Percentiles rank a stretch among this genome's conserved stretches.
phyloP scores from a whole-genome alignment of 306 rosid genomes.

The Vigna unguiculata region DNA sequence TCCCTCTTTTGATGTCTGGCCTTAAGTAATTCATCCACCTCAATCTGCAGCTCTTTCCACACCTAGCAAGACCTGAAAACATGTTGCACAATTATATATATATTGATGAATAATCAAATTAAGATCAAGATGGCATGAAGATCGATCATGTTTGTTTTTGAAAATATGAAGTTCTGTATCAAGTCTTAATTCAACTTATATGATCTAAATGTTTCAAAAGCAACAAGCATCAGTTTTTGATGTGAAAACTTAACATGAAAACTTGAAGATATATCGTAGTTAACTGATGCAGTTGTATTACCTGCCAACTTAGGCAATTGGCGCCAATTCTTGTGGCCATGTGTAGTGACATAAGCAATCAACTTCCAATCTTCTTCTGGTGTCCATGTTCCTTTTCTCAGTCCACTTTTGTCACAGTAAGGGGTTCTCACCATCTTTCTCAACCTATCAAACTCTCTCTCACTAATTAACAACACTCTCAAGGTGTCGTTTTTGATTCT shows the following conservation, averaged over 20 bases:
- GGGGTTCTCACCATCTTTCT: slow-evolving; percentile 68
- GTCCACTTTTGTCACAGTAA: slow-evolving; percentile 56
- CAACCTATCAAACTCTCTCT: not conserved
- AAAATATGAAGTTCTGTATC: too few species aligned
- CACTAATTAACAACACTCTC: not conserved
- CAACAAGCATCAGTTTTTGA: not conserved
- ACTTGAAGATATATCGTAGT: not conserved
- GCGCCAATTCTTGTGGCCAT: slow-evolving; percentile 82
- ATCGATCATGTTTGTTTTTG: not conserved
- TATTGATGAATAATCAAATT: too few species aligned
- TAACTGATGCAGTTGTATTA: slow-evolving; percentile 16
- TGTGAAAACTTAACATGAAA: not conserved
- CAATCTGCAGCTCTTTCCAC: slow-evolving; percentile 51
- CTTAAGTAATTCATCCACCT: slow-evolving; percentile 47
- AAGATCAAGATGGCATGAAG: not conserved
- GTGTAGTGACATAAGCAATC: slow-evolving; percentile 58
- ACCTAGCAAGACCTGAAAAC: slow-evolving; percentile 44
- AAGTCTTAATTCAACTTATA: too few species aligned
- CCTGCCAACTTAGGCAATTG: slow-evolving; percentile 77
- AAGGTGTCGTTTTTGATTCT: not conserved
- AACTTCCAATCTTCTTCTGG: slow-evolving; percentile 72
- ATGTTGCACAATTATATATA: not conserved
- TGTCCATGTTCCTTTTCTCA: slow-evolving; percentile 75
- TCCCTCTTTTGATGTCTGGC: slow-evolving; percentile 38
- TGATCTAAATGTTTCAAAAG: too few species aligned